Conservation (phyloP, 2,329 filamentous ascomycete species). For the Talaromyces sp. region DNA sequence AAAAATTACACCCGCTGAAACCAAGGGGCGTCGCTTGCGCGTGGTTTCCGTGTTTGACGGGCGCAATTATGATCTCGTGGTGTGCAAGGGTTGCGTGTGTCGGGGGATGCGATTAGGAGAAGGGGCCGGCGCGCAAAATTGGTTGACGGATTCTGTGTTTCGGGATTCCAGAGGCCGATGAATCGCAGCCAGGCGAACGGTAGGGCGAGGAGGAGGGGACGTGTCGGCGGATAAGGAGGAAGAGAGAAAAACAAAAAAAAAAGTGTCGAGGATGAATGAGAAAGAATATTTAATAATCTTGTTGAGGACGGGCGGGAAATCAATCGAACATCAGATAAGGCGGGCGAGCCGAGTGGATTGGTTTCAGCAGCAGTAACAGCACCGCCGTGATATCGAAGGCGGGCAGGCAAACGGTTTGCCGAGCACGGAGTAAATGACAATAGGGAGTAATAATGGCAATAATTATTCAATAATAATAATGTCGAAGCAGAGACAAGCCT, state of each 20-base stretch:
- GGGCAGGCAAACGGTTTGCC: neutral
- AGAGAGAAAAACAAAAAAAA: constrained; percentile 4
- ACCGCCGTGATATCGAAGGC: neutral
- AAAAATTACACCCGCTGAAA: neutral
- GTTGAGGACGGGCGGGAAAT: neutral
- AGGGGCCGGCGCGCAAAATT: neutral
- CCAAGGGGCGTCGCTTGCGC: neutral
- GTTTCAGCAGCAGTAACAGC: neutral
- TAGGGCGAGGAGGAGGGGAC: neutral
- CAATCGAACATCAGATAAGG: neutral
- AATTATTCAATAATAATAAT: neutral
- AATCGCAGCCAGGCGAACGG: neutral
- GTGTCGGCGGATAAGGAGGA: neutral
- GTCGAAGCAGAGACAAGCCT: neutral
- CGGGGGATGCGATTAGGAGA: neutral
- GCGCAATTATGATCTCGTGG: neutral
- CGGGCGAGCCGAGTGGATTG: neutral
- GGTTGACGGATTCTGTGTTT: neutral
- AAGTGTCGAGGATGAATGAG: constrained; percentile 5
- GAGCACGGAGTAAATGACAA: neutral
- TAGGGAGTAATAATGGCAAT: neutral
- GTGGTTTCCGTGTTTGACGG: neutral
- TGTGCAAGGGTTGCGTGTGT: neutral
- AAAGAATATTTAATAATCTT: neutral
- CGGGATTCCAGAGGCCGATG: neutral